Evolutionary conservation across 2,329 filamentous ascomycete species (phyloP).

Genomic region (Polychaeton citri): DNA sequence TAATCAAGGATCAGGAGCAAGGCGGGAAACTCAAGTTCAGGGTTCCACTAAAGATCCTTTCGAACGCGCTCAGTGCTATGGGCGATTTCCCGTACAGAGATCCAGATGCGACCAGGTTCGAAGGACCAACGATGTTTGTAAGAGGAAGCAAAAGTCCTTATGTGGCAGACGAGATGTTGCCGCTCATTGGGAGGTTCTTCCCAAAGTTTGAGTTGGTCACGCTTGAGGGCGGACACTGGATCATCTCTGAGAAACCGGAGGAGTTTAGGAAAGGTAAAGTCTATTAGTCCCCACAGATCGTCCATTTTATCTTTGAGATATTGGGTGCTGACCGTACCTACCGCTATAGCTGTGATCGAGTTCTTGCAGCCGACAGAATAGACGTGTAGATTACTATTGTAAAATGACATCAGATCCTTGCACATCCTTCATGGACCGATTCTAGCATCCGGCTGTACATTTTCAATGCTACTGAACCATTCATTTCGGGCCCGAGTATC

Average conservation of each 20-base stretch:
- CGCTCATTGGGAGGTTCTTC: constrained; percentile 71
- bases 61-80: constrained; percentile 55
- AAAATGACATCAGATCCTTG: no score
- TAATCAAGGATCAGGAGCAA: constrained; percentile 41
- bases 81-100: constrained; percentile 81
- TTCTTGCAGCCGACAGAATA: constrained; percentile 44
- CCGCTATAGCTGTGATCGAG: constrained; percentile 44
- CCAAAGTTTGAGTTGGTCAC: constrained; percentile 61
- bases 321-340: constrained; percentile 4
- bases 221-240: constrained; percentile 72
- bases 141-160: constrained; percentile 65
- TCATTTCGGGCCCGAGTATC: no score
- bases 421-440: no score
- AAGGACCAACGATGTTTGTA: constrained; percentile 69
- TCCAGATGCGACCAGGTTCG: constrained; percentile 53
- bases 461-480: no score
- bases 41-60: constrained; percentile 62
- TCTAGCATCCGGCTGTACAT: no score
- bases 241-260: constrained; percentile 78
- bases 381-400: no score
- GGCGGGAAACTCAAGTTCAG: constrained; percentile 55
- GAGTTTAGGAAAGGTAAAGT: constrained; percentile 61
- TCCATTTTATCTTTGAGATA: constrained; percentile 2
- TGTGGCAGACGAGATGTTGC: constrained; percentile 65
- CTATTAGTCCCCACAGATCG: no score